phyloP scores from a whole-genome alignment of 208 protist species.

The Acanthamoeba triangularis region DNA sequence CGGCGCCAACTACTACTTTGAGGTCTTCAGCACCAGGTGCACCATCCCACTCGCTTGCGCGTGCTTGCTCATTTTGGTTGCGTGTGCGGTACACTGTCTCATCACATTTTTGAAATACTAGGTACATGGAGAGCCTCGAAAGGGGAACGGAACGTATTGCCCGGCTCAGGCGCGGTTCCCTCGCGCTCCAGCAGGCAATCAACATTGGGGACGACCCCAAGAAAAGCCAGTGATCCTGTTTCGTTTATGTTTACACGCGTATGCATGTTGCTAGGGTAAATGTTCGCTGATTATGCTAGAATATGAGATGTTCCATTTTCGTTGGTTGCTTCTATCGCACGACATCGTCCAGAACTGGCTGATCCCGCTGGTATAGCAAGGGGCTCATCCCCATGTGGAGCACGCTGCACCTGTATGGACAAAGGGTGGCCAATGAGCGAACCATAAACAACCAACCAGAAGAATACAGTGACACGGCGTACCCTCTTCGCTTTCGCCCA shows the following conservation, averaged over 20 bases:
- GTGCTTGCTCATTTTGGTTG: neutral
- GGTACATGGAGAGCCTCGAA: conserved; percentile 61
- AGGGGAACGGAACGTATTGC: conserved; percentile 48
- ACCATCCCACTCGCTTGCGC: neutral
- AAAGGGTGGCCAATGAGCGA: neutral
- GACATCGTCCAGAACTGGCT: neutral
- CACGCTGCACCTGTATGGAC: neutral
- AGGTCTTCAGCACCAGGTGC: conserved; percentile 56
- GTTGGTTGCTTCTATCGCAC: neutral
- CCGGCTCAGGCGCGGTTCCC: conserved; percentile 27
- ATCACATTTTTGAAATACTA: neutral
- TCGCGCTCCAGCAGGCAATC: neutral
- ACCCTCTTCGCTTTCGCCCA: neutral
- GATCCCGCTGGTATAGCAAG: neutral
- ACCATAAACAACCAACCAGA: neutral
- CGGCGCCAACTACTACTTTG: conserved; percentile 72
- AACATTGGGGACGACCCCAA: neutral
- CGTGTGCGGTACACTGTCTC: neutral
- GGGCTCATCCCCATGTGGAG: conserved; percentile 35
- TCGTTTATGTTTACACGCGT: neutral
- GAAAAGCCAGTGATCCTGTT: neutral
- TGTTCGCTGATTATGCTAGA: too few relatives aligned
- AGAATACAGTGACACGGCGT: neutral
- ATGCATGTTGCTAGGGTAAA: neutral
- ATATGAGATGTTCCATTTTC: neutral